phyloP scores from a whole-genome alignment of 768 basidiomycete species.

The Psilocybe sp. region DNA sequence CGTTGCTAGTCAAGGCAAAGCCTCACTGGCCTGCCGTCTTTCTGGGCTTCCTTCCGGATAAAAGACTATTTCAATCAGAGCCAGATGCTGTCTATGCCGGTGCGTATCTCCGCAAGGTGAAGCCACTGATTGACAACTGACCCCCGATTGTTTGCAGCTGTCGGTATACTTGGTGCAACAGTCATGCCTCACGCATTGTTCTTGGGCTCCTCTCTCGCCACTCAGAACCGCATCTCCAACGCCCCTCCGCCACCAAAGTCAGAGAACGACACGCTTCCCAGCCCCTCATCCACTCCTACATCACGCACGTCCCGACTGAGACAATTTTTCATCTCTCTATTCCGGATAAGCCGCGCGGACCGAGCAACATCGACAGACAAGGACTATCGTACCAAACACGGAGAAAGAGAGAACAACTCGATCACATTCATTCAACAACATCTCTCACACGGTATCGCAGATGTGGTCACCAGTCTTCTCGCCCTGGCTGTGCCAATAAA shows the following conservation, averaged over 20 bases:
- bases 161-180: constrained; percentile 67
- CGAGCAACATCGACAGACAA: constrained; percentile 23
- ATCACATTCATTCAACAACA: constrained; percentile 48
- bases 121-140: not conserved
- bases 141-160: constrained; percentile 28
- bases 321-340: constrained; percentile 19
- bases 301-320: constrained; percentile 12
- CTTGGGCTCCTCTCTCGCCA: constrained; percentile 33
- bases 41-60: constrained; percentile 64
- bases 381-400: constrained; percentile 35
- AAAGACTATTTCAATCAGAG: constrained; percentile 43
- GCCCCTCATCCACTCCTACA: constrained; percentile 2
- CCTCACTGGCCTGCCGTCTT: constrained; percentile 69
- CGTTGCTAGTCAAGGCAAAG: constrained; percentile 60
- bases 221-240: constrained; percentile 31
- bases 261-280: constrained; percentile 8
- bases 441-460: constrained; percentile 52
- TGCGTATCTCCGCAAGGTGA: constrained; percentile 20
- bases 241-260: constrained; percentile 6
- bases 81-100: constrained; percentile 52
- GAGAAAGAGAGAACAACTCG: constrained; percentile 46
- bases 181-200: constrained; percentile 74
- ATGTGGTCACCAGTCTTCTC: constrained; percentile 58
- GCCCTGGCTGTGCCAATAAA: constrained; percentile 78
- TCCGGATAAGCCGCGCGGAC: constrained; percentile 29